A percentile compares a stretch with the other conserved stretches of the same genome.
Evolutionary conservation across 2,329 filamentous ascomycete genomes (phyloP).

Genomic region (Byssothecium circinans): DNA sequence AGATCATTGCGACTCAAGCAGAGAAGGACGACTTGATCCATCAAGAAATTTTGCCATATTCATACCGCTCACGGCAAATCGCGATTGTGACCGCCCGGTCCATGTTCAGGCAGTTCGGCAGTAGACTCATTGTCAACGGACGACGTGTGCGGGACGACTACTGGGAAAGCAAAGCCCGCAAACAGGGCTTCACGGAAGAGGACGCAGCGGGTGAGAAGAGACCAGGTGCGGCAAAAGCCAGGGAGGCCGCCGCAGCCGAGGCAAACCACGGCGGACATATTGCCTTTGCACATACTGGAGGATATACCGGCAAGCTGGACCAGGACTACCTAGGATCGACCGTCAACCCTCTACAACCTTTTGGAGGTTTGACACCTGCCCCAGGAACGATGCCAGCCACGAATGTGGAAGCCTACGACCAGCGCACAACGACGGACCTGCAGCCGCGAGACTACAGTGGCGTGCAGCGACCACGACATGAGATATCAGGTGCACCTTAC

Average conservation of each 20-base stretch:
- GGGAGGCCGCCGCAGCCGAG: slow-evolving; percentile 75
- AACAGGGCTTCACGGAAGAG: slow-evolving; percentile 97
- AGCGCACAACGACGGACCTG: slow-evolving; percentile 74
- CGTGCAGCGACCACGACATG: slow-evolving; percentile 84
- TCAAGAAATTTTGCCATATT: slow-evolving; percentile 95
- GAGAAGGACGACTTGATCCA: slow-evolving; percentile 96
- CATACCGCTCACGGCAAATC: slow-evolving; percentile 96
- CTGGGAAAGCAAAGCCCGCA: slow-evolving; percentile 95
- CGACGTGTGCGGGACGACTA: slow-evolving; percentile 94
- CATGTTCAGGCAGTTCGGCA: slow-evolving; percentile 99
- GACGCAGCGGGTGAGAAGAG: slow-evolving; percentile 95
- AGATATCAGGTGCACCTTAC: slow-evolving; percentile 80
- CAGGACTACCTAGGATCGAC: slow-evolving; percentile 35
- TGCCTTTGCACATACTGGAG: slow-evolving; percentile 32
- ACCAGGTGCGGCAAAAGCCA: slow-evolving; percentile 84
- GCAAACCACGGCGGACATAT: slow-evolving; percentile 56
- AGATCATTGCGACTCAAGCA: slow-evolving; percentile 93
- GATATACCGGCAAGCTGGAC: slow-evolving; percentile 34
- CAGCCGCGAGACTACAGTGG: slow-evolving; percentile 79
- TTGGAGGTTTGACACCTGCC: slow-evolving; percentile 63
- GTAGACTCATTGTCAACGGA: slow-evolving; percentile 86
- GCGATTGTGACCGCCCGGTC: slow-evolving; percentile 96
- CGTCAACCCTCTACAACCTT: slow-evolving; percentile 46
- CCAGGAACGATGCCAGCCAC: slow-evolving; percentile 75
- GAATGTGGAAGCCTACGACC: slow-evolving; percentile 63